phyloP scores from a whole-genome alignment of 176 grass and related monocot species.

The Oryza officinalis region DNA sequence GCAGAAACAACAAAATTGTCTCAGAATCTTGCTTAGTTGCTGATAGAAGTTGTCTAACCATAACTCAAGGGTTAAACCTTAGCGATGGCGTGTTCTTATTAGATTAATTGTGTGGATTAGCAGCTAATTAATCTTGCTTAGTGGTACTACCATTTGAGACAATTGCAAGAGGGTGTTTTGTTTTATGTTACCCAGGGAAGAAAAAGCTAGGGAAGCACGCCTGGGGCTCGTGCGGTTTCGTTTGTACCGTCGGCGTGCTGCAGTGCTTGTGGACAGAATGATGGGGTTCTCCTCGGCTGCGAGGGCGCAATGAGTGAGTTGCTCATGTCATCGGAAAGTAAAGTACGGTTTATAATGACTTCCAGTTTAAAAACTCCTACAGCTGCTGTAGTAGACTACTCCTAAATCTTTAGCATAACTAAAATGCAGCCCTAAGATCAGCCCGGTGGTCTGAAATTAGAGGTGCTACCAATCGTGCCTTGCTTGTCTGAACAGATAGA shows the following conservation, averaged over 20 bases:
- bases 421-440: too few relatives aligned
- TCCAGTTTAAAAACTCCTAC: not conserved
- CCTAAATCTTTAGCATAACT: not conserved
- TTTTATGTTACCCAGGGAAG: not conserved
- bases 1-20: not conserved
- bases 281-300: conserved; percentile 23
- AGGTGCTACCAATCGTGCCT: too few relatives aligned
- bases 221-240: conserved; percentile 39
- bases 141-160: not conserved
- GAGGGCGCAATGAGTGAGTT: not conserved
- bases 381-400: not conserved
- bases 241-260: conserved; percentile 34
- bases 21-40: not conserved
- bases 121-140: conserved; percentile 13
- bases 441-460: too few relatives aligned
- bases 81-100: not conserved
- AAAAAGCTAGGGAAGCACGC: conserved; percentile 38
- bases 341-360: not conserved
- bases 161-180: not conserved
- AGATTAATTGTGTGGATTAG: not conserved
- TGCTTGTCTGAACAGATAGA: too few relatives aligned
- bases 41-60: not conserved
- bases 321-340: conserved; percentile 37
- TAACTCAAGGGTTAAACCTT: not conserved
- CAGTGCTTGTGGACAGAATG: conserved; percentile 21